Evolutionary conservation across 192 early-diverging fungal genomes (phyloP).

Genomic region (Entrophospora sp.): DNA sequence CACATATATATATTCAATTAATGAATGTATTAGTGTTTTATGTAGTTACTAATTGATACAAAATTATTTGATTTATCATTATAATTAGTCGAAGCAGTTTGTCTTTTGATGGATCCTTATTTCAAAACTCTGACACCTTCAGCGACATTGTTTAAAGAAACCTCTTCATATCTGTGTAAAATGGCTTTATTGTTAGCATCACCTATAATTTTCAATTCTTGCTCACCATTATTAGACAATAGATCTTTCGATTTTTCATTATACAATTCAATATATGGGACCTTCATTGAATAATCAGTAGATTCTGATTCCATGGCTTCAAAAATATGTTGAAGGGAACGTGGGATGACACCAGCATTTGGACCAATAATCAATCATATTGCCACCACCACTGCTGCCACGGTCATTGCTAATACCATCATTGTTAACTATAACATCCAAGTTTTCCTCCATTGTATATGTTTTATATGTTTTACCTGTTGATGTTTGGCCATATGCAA

Average conservation of each 20-base stretch:
- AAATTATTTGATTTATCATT: slow-evolving; percentile 79
- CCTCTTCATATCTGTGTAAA: slow-evolving; percentile 72
- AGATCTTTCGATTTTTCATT: slow-evolving; percentile 95
- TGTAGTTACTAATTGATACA: too few species aligned
- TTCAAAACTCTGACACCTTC: slow-evolving; percentile 71
- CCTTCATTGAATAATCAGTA: slow-evolving; percentile 69
- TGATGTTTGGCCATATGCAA: slow-evolving; percentile 85
- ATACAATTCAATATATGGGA: slow-evolving; percentile 90
- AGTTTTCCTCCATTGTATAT: slow-evolving; percentile 91
- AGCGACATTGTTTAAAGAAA: slow-evolving; percentile 57
- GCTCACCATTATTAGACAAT: slow-evolving; percentile 47
- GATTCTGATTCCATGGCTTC: slow-evolving; percentile 55
- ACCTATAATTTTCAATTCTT: slow-evolving; percentile 63
- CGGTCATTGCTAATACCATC: slow-evolving; percentile 29
- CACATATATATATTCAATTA: not conserved
- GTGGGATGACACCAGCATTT: slow-evolving; percentile 90
- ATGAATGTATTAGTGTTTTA: not conserved
- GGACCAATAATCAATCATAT: too few species aligned
- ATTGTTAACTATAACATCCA: slow-evolving; percentile 41
- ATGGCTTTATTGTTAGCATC: slow-evolving; percentile 63
- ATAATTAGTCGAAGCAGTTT: slow-evolving; percentile 77
- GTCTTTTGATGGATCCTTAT: slow-evolving; percentile 61
- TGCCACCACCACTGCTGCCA: too few species aligned
- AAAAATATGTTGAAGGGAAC: slow-evolving; percentile 76
- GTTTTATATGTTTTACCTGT: slow-evolving; percentile 99